Percentiles rank a stretch among this genome's conserved stretches.
Conservation (phyloP, 495 filamentous ascomycete species). For the Talaromyces thailandensis region DNA sequence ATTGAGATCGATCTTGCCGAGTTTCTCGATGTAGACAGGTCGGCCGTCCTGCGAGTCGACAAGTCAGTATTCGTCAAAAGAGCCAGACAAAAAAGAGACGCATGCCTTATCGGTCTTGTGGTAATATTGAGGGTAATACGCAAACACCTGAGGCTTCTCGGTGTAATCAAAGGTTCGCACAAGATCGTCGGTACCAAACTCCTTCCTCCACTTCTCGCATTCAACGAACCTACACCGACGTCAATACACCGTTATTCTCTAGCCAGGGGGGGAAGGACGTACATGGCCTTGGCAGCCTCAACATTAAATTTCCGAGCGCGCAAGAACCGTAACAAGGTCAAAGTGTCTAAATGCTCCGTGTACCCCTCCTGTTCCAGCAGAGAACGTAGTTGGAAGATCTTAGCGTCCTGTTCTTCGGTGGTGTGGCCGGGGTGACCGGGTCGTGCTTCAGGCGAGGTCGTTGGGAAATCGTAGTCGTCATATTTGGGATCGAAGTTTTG, state of each 20-base stretch:
- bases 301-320: slow-evolving; percentile 94
- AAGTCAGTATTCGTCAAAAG: background rate
- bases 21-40: slow-evolving; percentile 92
- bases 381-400: slow-evolving; percentile 74
- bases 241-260: background rate
- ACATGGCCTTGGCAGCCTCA: slow-evolving; percentile 77
- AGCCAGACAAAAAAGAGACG: background rate
- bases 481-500: slow-evolving; percentile 64
- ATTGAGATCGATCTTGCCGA: slow-evolving; percentile 84
- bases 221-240: slow-evolving; percentile 67
- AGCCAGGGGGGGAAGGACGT: slow-evolving; percentile 18
- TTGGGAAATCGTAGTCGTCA: slow-evolving; percentile 92
- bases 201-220: slow-evolving; percentile 83
- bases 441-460: slow-evolving; percentile 56
- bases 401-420: slow-evolving; percentile 79
- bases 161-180: slow-evolving; percentile 73
- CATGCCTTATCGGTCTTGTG: slow-evolving; percentile 95
- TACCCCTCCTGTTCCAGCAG: slow-evolving; percentile 78
- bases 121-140: slow-evolving; percentile 98
- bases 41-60: slow-evolving; percentile 65
- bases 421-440: slow-evolving; percentile 84
- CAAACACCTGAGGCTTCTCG: slow-evolving; percentile 79
- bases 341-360: slow-evolving; percentile 78
- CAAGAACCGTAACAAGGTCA: slow-evolving; percentile 86
- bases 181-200: slow-evolving; percentile 79